These are phyloP conservation scores for Cryptococcus amylolentus DNA, from an alignment of 1,284 basidiomycete species.

Conservation along the genomic window DNA sequence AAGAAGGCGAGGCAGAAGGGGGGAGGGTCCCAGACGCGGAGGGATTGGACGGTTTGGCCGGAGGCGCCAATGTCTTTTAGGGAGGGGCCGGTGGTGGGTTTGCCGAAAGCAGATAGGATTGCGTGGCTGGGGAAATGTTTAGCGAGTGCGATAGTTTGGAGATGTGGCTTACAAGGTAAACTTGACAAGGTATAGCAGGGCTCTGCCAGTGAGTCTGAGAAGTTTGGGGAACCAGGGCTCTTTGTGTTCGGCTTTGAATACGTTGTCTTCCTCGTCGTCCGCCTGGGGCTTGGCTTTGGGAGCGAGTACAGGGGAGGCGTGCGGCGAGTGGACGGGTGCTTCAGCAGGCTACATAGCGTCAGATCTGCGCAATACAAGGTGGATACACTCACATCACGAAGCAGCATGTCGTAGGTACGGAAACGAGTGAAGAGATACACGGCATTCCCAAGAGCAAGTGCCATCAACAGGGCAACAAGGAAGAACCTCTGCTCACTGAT, in stretches of 20 bases:
- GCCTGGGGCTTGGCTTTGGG: conserved; percentile 16
- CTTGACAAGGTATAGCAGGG: conserved; percentile 16
- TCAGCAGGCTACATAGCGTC: conserved; percentile 15
- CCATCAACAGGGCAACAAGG: conserved; percentile 22
- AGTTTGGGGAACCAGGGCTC: conserved; percentile 1
- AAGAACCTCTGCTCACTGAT: conserved; percentile 24
- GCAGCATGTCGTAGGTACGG: conserved; percentile 43
- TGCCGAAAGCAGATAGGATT: conserved; percentile 31
- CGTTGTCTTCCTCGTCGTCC: conserved; percentile 8
- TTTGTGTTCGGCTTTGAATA: conserved; percentile 10
- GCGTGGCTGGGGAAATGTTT: conserved; percentile 16
- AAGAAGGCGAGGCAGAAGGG: conserved; percentile 49
- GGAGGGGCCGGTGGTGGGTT: conserved; percentile 8
- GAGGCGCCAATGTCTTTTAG: conserved; percentile 1
- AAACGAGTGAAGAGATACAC: conserved; percentile 42
- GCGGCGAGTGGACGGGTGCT: conserved; percentile 33
- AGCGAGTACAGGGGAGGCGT: conserved; percentile 36
- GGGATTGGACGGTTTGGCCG: conserved; percentile 39
- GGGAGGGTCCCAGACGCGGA: conserved; percentile 48
- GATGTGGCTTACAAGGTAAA: conserved; percentile 20
- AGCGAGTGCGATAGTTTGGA: not conserved
- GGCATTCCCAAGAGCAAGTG: conserved; percentile 33
- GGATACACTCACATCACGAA: conserved; percentile 34
- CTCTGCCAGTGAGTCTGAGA: conserved; percentile 6
- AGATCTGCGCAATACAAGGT: not conserved